Conservation (phyloP, 2,329 filamentous ascomycete genomes). For the Fusarium solani-melongenae region DNA sequence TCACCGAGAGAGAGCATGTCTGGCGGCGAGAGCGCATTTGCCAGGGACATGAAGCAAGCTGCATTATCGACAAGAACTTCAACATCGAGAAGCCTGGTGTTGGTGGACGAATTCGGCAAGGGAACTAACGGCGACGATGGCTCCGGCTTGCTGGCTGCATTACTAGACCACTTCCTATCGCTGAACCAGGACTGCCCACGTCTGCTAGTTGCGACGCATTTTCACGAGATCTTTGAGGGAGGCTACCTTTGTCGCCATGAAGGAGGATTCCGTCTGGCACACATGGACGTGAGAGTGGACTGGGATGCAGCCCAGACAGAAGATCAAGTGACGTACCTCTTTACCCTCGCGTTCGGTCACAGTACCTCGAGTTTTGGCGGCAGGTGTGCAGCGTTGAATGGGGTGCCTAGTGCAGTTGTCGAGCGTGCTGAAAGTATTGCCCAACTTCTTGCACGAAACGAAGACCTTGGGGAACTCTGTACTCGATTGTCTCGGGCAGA, state of each 20-base stretch:
- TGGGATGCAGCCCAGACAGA: slow-evolving; percentile 60
- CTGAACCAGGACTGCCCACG: slow-evolving; percentile 62
- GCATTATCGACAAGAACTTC: slow-evolving; percentile 79
- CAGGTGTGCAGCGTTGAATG: slow-evolving; percentile 87
- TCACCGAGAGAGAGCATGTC: slow-evolving; percentile 75
- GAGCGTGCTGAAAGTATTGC: slow-evolving; percentile 81
- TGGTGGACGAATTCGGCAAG: slow-evolving; percentile 93
- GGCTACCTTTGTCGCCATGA: slow-evolving; percentile 63
- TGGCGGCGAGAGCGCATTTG: slow-evolving; percentile 70
- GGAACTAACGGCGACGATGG: slow-evolving; percentile 70
- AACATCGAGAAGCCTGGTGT: slow-evolving; percentile 79
- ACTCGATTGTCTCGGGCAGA: slow-evolving; percentile 74
- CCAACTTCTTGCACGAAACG: slow-evolving; percentile 73
- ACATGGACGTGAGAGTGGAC: slow-evolving; percentile 78
- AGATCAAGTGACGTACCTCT: slow-evolving; percentile 79
- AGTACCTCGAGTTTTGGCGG: slow-evolving; percentile 87
- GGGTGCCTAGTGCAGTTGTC: slow-evolving; percentile 78
- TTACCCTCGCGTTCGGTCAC: slow-evolving; percentile 73
- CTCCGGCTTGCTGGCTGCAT: slow-evolving; percentile 66
- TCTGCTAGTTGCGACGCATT: slow-evolving; percentile 71
- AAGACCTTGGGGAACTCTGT: slow-evolving; percentile 81
- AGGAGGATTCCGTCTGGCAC: slow-evolving; percentile 65
- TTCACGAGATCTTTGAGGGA: slow-evolving; percentile 78
- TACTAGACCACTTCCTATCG: slow-evolving; percentile 66
- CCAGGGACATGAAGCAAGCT: slow-evolving; percentile 88